A percentile compares a stretch with the other conserved stretches of the same genome.
Conservation (phyloP, 2,329 filamentous ascomycete genomes). For the Talaromyces sp. region DNA sequence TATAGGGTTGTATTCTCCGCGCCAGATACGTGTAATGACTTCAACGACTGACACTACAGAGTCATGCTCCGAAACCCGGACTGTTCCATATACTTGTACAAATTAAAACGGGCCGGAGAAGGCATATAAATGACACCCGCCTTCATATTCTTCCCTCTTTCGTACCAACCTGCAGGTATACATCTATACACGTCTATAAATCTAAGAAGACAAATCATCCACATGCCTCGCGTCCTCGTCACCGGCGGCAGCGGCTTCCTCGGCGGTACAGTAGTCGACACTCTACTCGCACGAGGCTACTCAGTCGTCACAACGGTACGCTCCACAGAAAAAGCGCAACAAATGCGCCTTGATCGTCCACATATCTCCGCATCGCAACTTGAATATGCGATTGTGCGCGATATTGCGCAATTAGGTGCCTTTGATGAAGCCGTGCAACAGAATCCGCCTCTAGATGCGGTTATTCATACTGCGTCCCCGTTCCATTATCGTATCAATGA, state of each 20-base stretch:
- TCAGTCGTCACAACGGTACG: constrained; percentile 27
- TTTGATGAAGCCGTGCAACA: constrained; percentile 32
- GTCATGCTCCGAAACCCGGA: no score
- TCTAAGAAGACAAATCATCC: not conserved
- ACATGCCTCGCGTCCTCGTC: constrained; percentile 15
- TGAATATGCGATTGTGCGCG: constrained; percentile 28
- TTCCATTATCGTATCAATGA: constrained; percentile 24
- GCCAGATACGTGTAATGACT: no score
- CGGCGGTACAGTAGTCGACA: constrained; percentile 23
- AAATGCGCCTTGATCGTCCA: constrained; percentile 23
- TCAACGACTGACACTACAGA: no score
- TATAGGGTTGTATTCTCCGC: no score
- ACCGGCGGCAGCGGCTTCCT: constrained; percentile 24
- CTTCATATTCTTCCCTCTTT: no score
- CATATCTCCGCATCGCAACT: constrained; percentile 22
- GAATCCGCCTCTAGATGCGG: constrained; percentile 25
- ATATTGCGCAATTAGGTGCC: constrained; percentile 28
- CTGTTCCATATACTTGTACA: no score
- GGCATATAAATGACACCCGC: no score
- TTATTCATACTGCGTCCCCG: constrained; percentile 34
- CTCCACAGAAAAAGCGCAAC: constrained; percentile 23
- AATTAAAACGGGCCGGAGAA: no score
- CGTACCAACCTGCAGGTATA: no score
- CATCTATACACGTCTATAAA: no score
- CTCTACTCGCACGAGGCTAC: constrained; percentile 23